Evolutionary conservation across 2,329 filamentous ascomycete species (phyloP), one percentile per base, ranked within the genome.

Genomic region (Shiraia bambusicola): DNA sequence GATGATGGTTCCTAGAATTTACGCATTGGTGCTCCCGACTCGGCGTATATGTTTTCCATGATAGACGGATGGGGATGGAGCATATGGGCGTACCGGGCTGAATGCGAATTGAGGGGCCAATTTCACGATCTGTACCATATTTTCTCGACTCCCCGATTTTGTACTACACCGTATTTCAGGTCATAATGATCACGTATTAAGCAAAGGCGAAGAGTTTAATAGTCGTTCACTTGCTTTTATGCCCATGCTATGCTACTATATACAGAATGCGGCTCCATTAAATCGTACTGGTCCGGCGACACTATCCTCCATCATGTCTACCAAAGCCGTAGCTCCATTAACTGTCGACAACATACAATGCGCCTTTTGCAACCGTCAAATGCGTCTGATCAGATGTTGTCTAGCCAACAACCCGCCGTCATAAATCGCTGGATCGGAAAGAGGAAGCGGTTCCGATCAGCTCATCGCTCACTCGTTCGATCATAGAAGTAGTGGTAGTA

Each of bases 401-500:
- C 45, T 58, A 62, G 44, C 56, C 57, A 59, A 57, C 50, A 53
- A 48, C 47, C 52, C 42, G 49, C 55, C 49, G 53, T n/a, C n/a
- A n/a, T 37, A 58, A 49, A 49, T 61, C 49, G 50, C 55, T 50
- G 25, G 27, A 41, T 37, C 35, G 48, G 29, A 50, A 39, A 37
- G 42, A 59, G 59, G 47, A 43, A 47, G 47, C 54, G 50, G 51
- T 54, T 15, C 27, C 30, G 17, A 63, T 49, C 41, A 42, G 43
- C 41, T 37, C 44, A 34, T 42, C 45, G 54, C 56, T 55, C 50
- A 52, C 57, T 59, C 57, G 52, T 45, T 52, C 42, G 22, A 30
- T 34, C 17, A 32, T 54, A 59, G 59, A 37, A 22, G 19, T 22
- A 62, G 63, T 55, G 54, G 58, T 67, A 62, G 58, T 68, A 67